phyloP scores from a whole-genome alignment of 2,329 filamentous ascomycete species.

The Colletotrichum theobromicola region DNA sequence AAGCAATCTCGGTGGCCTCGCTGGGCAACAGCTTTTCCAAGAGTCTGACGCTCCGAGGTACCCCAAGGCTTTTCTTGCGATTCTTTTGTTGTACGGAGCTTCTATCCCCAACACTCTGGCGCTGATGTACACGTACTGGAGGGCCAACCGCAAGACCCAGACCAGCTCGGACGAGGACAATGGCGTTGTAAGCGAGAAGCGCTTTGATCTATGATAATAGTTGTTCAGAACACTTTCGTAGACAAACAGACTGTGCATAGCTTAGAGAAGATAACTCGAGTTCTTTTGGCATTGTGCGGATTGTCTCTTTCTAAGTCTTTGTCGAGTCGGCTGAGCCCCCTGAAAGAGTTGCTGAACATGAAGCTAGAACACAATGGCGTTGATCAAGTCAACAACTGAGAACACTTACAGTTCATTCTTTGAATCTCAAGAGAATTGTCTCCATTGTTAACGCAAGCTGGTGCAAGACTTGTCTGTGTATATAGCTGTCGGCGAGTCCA shows the following conservation, averaged over 20 bases:
- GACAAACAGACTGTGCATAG: not conserved
- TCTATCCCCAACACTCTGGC: constrained; percentile 21
- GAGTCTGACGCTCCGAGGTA: constrained; percentile 16
- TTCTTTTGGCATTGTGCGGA: not conserved
- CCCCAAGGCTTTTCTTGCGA: constrained; percentile 10
- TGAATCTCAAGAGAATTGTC: not conserved
- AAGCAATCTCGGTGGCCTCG: constrained; percentile 17
- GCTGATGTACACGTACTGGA: constrained; percentile 27
- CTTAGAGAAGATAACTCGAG: not conserved
- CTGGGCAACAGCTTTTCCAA: constrained; percentile 13
- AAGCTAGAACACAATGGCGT: not conserved
- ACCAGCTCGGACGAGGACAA: not conserved
- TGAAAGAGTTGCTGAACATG: not conserved
- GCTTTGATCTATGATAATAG: not conserved
- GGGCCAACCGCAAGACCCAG: constrained; percentile 23
- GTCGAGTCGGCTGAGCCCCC: not conserved
- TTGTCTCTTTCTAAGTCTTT: not conserved
- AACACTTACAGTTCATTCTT: not conserved
- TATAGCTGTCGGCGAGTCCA: not conserved
- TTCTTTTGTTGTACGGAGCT: constrained; percentile 15
- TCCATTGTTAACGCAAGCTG: not conserved
- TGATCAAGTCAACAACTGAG: not conserved
- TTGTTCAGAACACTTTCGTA: not conserved
- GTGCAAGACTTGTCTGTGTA: not conserved
- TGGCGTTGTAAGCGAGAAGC: not conserved